Evolutionary conservation across 2,329 filamentous ascomycete species (phyloP).

Genomic region (Arachnomyces sp.): DNA sequence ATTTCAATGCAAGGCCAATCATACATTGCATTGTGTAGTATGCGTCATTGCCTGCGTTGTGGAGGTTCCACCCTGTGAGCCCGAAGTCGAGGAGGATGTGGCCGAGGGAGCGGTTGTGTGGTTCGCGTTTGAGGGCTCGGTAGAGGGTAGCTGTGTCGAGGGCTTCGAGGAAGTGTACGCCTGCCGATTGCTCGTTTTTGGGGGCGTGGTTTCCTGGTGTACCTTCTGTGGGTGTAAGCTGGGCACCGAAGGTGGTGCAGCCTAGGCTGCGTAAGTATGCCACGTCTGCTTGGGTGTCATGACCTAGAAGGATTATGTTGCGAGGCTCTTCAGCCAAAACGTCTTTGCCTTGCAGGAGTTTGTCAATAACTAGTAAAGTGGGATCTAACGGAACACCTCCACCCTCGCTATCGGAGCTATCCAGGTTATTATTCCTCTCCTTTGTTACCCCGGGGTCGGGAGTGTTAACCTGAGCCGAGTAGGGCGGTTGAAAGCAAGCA

Average conservation of each 20-base stretch:
- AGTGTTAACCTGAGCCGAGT: conserved; percentile 28
- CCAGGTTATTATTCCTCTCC: not conserved
- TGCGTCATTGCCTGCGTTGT: conserved; percentile 84
- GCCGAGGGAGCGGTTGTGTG: conserved; percentile 49
- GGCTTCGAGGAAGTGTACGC: conserved; percentile 49
- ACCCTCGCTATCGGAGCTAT: not conserved
- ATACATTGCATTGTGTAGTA: conserved; percentile 68
- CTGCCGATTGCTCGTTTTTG: not conserved
- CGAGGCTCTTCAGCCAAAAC: conserved; percentile 27
- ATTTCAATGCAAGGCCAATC: conserved; percentile 50
- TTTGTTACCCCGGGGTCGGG: conserved; percentile 1
- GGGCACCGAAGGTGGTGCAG: conserved; percentile 32
- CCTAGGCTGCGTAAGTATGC: conserved; percentile 57
- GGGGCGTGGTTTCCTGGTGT: not conserved
- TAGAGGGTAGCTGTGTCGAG: conserved; percentile 69
- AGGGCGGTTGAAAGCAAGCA: conserved; percentile 50
- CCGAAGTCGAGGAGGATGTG: conserved; percentile 56
- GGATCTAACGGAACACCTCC: not conserved
- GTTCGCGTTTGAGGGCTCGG: conserved; percentile 50
- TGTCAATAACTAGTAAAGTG: not conserved
- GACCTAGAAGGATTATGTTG: conserved; percentile 69
- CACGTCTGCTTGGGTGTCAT: conserved; percentile 62
- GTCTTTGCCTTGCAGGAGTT: not conserved
- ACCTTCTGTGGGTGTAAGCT: conserved; percentile 7
- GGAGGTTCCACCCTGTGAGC: conserved; percentile 57